These are phyloP conservation scores for Phytophthora fragariae DNA, from an alignment of 352 stramenopile species.

Conservation along the genomic window DNA sequence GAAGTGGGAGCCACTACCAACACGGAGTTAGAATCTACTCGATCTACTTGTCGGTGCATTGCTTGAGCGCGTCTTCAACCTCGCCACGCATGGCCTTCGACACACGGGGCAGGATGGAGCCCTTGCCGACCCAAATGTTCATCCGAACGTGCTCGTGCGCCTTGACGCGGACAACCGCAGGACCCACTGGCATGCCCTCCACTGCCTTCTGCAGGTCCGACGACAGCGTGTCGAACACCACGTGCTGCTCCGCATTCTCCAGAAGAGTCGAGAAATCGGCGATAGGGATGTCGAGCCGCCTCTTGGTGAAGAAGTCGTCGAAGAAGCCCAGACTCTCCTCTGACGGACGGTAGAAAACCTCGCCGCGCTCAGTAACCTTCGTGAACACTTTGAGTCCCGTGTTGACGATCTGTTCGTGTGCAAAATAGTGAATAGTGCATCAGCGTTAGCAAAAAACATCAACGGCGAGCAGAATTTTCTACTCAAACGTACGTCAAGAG, in stretches of 20 bases:
- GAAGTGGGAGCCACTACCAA: neutral
- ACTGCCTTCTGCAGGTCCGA: constrained; percentile 45
- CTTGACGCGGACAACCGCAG: constrained; percentile 61
- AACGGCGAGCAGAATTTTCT: neutral
- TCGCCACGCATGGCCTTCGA: constrained; percentile 73
- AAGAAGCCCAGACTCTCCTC: constrained; percentile 90
- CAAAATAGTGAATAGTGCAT: neutral
- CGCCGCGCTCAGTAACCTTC: constrained; percentile 69
- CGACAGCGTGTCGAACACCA: constrained; percentile 59
- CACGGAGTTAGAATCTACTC: constrained; percentile 5
- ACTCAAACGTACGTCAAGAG: constrained; percentile 56
- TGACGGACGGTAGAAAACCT: constrained; percentile 86
- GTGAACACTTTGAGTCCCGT: constrained; percentile 92
- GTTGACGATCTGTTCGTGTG: constrained; percentile 85
- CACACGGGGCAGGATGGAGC: constrained; percentile 76
- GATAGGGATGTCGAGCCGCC: constrained; percentile 53
- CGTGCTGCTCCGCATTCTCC: constrained; percentile 55
- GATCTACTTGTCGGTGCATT: constrained; percentile 27
- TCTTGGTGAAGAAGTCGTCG: constrained; percentile 89
- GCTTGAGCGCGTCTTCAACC: constrained; percentile 55
- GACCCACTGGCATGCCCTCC: constrained; percentile 49
- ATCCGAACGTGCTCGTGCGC: constrained; percentile 57
- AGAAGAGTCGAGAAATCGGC: constrained; percentile 63
- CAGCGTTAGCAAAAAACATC: neutral
- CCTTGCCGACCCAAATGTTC: constrained; percentile 83